phyloP scores from a whole-genome alignment of 179 eudicot genomes.

The Nepenthes alata region DNA sequence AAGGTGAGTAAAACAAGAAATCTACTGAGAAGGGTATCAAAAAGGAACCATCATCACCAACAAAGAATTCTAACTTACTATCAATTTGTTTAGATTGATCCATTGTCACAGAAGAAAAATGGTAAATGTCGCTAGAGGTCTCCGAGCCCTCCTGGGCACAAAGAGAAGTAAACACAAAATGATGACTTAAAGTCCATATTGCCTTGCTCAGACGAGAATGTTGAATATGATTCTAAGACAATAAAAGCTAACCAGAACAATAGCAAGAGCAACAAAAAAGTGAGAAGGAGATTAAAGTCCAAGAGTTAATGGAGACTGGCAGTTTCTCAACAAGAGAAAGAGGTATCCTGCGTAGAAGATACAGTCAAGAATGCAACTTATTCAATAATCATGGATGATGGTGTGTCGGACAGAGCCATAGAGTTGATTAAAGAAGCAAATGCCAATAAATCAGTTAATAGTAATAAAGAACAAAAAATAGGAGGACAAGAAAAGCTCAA shows the following conservation, averaged over 20 bases:
- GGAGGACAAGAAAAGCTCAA: constrained; percentile 3
- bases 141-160: constrained; percentile 39
- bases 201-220: not conserved
- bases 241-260: not conserved
- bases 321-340: not conserved
- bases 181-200: constrained; percentile 7
- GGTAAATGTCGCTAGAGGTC: constrained; percentile 32
- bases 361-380: not conserved
- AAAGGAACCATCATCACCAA: constrained; percentile 19
- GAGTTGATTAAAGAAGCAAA: constrained; percentile 2
- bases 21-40: constrained; percentile 11
- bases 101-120: constrained; percentile 40
- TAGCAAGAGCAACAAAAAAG: constrained; percentile 1
- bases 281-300: constrained; percentile 9
- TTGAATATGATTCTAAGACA: not conserved
- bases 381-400: constrained; percentile 1
- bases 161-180: constrained; percentile 6
- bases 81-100: constrained; percentile 79
- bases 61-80: constrained; percentile 51
- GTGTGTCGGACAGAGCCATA: not conserved
- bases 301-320: constrained; percentile 9
- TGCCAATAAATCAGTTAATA: constrained; percentile 8
- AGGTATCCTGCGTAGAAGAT: not conserved
- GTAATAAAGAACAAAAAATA: constrained; percentile 1
- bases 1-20: constrained; percentile 6